Percentiles rank a stretch among this genome's conserved stretches.
Evolutionary conservation across 2,329 filamentous ascomycete genomes (phyloP).

Genomic region (Hirsutella rhossiliensis): DNA sequence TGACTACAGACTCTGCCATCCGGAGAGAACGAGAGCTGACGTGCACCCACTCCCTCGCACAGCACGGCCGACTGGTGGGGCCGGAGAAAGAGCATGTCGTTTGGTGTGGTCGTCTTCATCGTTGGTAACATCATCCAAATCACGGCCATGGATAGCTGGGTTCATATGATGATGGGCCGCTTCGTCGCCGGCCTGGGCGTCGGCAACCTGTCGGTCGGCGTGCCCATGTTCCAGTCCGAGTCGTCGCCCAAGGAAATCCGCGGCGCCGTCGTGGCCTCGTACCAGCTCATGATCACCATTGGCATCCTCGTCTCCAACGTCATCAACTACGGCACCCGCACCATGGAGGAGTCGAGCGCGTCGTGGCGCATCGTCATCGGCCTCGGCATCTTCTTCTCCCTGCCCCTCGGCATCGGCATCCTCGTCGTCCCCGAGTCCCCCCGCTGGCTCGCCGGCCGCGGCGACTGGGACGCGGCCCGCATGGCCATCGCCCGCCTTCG

Average conservation of each 20-base stretch:
- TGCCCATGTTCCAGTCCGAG: conserved; percentile 58
- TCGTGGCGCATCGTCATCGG: conserved; percentile 54
- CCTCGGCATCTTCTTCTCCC: conserved; percentile 38
- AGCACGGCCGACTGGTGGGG: conserved; percentile 45
- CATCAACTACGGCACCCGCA: conserved; percentile 39
- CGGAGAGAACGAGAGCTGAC: too few relatives aligned
- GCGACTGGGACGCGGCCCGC: conserved; percentile 34
- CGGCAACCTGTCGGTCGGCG: conserved; percentile 52
- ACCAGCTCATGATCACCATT: conserved; percentile 63
- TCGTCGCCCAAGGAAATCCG: conserved; percentile 49
- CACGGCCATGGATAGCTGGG: conserved; percentile 44
- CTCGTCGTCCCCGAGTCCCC: conserved; percentile 44
- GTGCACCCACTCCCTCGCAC: conserved; percentile 1
- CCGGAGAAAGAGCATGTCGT: conserved; percentile 40
- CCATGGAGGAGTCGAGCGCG: conserved; percentile 22
- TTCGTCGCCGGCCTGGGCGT: conserved; percentile 57
- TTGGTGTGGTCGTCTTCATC: conserved; percentile 44
- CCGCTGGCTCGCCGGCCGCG: conserved; percentile 38
- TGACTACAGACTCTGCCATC: too few relatives aligned
- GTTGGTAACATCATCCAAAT: conserved; percentile 57
- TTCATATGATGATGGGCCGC: conserved; percentile 53
- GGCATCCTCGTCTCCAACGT: conserved; percentile 49
- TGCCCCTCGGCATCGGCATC: conserved; percentile 40
- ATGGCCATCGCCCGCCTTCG: conserved; percentile 40
- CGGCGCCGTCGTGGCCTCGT: conserved; percentile 54